Conservation (phyloP, 2,329 filamentous ascomycete genomes). For the Xylariaceae sp. region DNA sequence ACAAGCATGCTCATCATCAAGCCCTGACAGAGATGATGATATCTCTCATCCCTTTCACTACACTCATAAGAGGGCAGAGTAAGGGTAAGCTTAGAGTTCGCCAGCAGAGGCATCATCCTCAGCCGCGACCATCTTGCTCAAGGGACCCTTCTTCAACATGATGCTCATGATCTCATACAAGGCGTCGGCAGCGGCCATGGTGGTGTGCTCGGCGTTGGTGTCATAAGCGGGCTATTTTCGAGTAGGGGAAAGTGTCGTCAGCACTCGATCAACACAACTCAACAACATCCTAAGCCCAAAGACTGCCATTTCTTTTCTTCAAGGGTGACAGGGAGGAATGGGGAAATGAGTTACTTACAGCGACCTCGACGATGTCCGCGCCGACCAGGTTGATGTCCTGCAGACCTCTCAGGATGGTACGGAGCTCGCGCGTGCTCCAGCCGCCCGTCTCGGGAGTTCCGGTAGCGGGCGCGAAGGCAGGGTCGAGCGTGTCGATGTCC, state of each 20-base stretch:
- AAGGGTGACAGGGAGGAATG: too few relatives aligned
- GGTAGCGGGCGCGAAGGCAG: conserved; percentile 71
- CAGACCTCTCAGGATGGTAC: conserved; percentile 64
- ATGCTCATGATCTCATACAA: conserved; percentile 67
- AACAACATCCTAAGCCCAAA: background rate
- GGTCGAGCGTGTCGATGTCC: conserved; percentile 85
- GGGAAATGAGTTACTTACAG: conserved; percentile 32
- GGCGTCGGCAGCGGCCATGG: conserved; percentile 54
- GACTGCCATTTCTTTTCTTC: too few relatives aligned
- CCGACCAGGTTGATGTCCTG: conserved; percentile 65
- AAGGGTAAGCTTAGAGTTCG: conserved; percentile 19
- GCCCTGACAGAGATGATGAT: background rate
- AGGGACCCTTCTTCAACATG: conserved; percentile 66
- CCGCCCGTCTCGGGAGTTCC: conserved; percentile 73
- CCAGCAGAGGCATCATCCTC: conserved; percentile 3
- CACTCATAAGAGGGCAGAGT: too few relatives aligned
- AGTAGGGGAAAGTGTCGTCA: too few relatives aligned
- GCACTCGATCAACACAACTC: background rate
- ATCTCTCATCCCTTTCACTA: too few relatives aligned
- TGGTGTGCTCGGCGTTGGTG: conserved; percentile 57
- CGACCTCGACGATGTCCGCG: conserved; percentile 69
- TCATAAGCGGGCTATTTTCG: conserved; percentile 49
- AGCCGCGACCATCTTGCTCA: conserved; percentile 34
- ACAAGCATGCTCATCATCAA: too few relatives aligned
- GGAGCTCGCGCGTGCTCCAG: conserved; percentile 67